Percentiles rank a stretch among this genome's conserved stretches.
Evolutionary conservation across 2,329 filamentous ascomycete species (phyloP).

Genomic region (Aaosphaeria arxii): DNA sequence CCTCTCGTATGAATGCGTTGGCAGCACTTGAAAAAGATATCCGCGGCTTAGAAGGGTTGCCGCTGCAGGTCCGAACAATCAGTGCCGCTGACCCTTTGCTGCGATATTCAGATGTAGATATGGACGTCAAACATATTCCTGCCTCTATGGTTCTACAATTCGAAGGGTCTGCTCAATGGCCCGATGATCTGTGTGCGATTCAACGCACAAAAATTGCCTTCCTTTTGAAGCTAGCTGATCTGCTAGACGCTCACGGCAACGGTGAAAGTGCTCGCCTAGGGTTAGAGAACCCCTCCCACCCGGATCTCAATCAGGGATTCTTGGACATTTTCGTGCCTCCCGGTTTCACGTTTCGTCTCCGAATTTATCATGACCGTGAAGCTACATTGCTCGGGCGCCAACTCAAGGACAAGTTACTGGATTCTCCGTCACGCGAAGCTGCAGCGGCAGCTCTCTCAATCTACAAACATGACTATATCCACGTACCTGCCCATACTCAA

Average conservation of each 20-base stretch:
- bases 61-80: constrained; percentile 80
- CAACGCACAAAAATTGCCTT: constrained; percentile 94
- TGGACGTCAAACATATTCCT: constrained; percentile 48
- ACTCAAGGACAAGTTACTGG: constrained; percentile 68
- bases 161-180: constrained; percentile 90
- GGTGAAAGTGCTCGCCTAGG: constrained; percentile 69
- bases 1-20: constrained; percentile 67
- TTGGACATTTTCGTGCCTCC: constrained; percentile 75
- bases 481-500: constrained; percentile 76
- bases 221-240: constrained; percentile 67
- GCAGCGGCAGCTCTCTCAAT: constrained; percentile 66
- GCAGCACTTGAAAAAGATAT: constrained; percentile 72
- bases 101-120: constrained; percentile 66
- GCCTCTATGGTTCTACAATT: constrained; percentile 86
- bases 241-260: constrained; percentile 63
- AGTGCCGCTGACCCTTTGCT: constrained; percentile 69
- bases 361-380: constrained; percentile 87
- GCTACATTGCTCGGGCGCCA: constrained; percentile 75
- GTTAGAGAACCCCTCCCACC: constrained; percentile 69
- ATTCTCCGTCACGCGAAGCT: constrained; percentile 64
- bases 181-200: constrained; percentile 84
- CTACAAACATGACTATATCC: constrained; percentile 69
- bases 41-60: constrained; percentile 74
- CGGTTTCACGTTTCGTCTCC: constrained; percentile 74
- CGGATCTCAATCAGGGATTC: constrained; percentile 73